Evolutionary conservation across 306 rosid genomes (phyloP), one percentile per base, ranked within the genome.

Genomic region (Cucurbita argyrosperma): DNA sequence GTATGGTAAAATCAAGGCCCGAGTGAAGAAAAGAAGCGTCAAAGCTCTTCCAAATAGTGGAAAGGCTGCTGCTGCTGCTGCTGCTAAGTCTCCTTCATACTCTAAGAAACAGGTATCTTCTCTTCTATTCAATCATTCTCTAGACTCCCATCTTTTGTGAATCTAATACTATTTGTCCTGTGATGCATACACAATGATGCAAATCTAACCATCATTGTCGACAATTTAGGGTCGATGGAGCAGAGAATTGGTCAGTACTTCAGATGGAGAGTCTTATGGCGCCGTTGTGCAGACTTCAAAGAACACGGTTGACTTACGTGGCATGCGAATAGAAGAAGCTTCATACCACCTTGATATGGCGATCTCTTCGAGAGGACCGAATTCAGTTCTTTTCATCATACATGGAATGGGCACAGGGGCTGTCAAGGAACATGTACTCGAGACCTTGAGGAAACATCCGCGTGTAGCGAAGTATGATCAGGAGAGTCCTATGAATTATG

Each of bases 401-500:
- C 98, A 88, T 73, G 98, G 98, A 57, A 88, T 85, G 90, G 98
- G 97, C 75, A 88, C 92, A 7, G 96, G 98, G 30, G 96, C 91
- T 69, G 55, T 93, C 68, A 90, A 90, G 85, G 88, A 83, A 50
- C 80, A 86, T 23, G 89, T 86, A 6, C 82, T 89, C 43, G 87
- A 89, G 69, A 84, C 86, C 59, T 81, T 93, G 42, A 71, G 73
- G 60, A 90, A 76, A 8, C 94, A 93, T 76, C 83, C 92, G 0
- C 91, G 92, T 47, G 88, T 93, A 10, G 87, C 87, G 37, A 86
- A 87, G 76, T 82, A 68, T 77, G 97, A 86, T 56, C 90, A 85
- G 49, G 98, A 87, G 80, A 87, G 83, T 79, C 83, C 96, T 38
- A 81, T 82, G 88, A 93, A 90, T 79, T 85, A 90, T 82, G 98